Base-by-base conservation (phyloP, 2,329 filamentous ascomycete genomes). In the Didymella lethalis region DNA sequence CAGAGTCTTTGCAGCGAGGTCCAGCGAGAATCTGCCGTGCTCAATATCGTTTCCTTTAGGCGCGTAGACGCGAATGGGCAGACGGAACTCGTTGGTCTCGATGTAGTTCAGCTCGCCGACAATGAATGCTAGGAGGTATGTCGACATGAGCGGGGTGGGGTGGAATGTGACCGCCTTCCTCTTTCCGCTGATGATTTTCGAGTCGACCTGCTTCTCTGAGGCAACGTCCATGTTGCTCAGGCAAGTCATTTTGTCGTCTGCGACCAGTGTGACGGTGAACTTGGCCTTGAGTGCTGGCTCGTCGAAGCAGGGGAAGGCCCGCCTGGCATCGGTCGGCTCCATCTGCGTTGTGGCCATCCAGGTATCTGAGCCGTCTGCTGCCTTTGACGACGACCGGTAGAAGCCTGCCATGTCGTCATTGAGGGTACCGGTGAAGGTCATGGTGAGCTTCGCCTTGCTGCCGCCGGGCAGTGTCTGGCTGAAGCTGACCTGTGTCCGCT, bases 341-440 rank as follows among this genome's bases (percentile, higher is more conserved):
- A 98, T 96, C 83, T 98, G 94, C 18, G 92, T 92, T 26, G 93
- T 94, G 28, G 93, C 94, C 73, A 98, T 84, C 75, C 93, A 90
- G 66, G 90, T 91, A 58, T 89, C 88, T 60, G 86, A 87, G 38
- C 94, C 94, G 72, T 95, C 88, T 48, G 86, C 80, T 61, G 87
- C 88, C 83, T 95, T 96, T 84, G 94, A 98, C 7, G 92, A 96
- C 1, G 93, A 97, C 58, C 94, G 88, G 81, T 98, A 98, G 85
- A 98, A 98, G 47, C 94, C 94, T 48, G 93, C 93, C 92, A 98
- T 96, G 80, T 95, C 94, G 77, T 96, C 91, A 78, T 96, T 97
- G 71, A 97, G 81, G 43, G 83, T 85, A 40, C 93, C 93, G 10
- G 86, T 88, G 79, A 96, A 97, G 67, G 85, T 89, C 70, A 93